Evolutionary conservation across 345 rosid genomes (phyloP).

Genomic region (Populus simonii): DNA sequence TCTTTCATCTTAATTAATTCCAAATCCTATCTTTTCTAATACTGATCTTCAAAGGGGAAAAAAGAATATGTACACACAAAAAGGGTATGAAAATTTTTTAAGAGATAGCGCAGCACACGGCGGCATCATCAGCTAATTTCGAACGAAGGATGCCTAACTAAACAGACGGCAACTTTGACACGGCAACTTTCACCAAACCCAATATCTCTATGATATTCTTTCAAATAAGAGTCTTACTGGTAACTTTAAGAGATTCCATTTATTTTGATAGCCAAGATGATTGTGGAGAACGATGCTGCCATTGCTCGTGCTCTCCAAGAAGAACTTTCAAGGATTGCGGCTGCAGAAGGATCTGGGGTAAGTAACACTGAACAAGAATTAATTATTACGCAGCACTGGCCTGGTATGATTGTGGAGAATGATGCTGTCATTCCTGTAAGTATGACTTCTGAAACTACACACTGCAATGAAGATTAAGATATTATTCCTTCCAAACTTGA

Average conservation of each 20-base stretch:
- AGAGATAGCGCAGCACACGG: neutral
- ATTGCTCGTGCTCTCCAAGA: slow-evolving; percentile 76
- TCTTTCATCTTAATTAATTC: too few species aligned
- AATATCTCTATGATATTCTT: neutral
- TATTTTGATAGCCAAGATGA: slow-evolving; percentile 30
- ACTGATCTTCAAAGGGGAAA: too few species aligned
- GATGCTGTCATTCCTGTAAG: slow-evolving; percentile 41
- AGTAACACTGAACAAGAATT: slow-evolving; percentile 33
- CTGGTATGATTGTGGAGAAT: neutral
- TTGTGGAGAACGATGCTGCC: slow-evolving; percentile 67
- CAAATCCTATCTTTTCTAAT: too few species aligned
- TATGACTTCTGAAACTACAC: slow-evolving; percentile 9
- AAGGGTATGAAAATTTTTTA: too few species aligned
- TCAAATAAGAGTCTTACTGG: neutral
- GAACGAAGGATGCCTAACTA: neutral
- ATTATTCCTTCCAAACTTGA: neutral
- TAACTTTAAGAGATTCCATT: neutral
- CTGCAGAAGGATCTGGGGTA: slow-evolving; percentile 49
- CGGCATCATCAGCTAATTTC: neutral
- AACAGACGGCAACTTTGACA: too few species aligned
- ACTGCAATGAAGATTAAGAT: slow-evolving; percentile 1
- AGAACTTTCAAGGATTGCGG: slow-evolving; percentile 61
- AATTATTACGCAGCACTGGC: slow-evolving; percentile 67
- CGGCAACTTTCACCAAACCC: neutral
- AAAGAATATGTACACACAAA: too few species aligned